A percentile compares a stretch with the other conserved stretches of the same genome.
phyloP scores from a whole-genome alignment of 2,329 filamentous ascomycete genomes.

The Fusarium marasasianum region DNA sequence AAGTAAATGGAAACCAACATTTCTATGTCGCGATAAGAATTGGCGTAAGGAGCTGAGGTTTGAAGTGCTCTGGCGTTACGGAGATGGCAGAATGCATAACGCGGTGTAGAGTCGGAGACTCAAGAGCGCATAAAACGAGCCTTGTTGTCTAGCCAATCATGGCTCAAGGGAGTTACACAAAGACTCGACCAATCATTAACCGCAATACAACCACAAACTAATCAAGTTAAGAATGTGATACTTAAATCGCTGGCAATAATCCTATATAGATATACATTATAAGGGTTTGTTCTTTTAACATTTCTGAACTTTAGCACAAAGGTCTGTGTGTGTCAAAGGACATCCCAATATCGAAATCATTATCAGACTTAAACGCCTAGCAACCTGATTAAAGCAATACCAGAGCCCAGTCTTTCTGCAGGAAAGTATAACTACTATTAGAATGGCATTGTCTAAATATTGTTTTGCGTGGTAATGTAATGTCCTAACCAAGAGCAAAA shows the following conservation, averaged over 20 bases:
- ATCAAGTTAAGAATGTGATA: not conserved
- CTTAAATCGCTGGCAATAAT: not conserved
- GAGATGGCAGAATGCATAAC: not conserved
- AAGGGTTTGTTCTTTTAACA: not conserved
- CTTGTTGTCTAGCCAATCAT: not conserved
- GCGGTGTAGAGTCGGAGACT: no score
- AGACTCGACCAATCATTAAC: no score
- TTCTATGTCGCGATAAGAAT: not conserved
- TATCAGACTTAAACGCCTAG: not conserved
- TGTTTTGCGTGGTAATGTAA: not conserved
- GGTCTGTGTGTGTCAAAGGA: accelerated
- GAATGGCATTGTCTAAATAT: no score
- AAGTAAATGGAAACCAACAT: not conserved
- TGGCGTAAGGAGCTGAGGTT: not conserved
- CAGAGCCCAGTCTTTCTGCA: not conserved
- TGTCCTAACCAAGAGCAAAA: not conserved
- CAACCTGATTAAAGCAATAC: not conserved
- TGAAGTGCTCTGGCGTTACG: not conserved
- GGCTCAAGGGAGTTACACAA: not conserved
- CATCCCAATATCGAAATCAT: not conserved
- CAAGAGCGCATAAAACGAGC: not conserved
- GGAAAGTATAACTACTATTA: not conserved
- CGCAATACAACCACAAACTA: not conserved
- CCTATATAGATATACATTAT: not conserved
- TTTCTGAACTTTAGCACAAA: not conserved